Evolutionary conservation across 306 rosid species (phyloP).

Genomic region (Glycyrrhiza uralensis): DNA sequence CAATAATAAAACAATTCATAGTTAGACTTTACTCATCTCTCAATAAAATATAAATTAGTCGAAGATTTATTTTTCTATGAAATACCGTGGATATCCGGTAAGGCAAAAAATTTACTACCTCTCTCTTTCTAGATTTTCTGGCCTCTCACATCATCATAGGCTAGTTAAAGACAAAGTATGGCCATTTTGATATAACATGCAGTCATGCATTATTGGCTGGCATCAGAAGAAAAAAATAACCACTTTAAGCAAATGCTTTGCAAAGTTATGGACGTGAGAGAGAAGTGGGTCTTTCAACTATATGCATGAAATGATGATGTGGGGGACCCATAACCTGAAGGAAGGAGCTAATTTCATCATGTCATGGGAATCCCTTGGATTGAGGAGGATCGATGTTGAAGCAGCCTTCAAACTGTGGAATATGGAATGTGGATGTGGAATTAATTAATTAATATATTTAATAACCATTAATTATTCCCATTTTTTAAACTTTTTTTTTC

Average conservation of each 20-base stretch:
- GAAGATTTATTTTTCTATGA: too few relatives aligned
- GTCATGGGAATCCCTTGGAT: slow-evolving; percentile 77
- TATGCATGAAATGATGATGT: slow-evolving; percentile 79
- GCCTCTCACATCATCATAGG: too few relatives aligned
- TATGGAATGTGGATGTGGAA: slow-evolving; percentile 60
- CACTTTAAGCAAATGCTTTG: slow-evolving; percentile 65
- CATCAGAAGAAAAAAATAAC: slow-evolving; percentile 46
- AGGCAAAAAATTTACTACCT: too few relatives aligned
- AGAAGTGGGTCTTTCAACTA: slow-evolving; percentile 63
- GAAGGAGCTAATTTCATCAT: slow-evolving; percentile 55
- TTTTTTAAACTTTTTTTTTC: background rate
- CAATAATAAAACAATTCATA: too few relatives aligned
- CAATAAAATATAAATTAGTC: too few relatives aligned
- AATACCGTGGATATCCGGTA: too few relatives aligned
- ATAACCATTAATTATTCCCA: too few relatives aligned
- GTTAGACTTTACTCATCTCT: too few relatives aligned
- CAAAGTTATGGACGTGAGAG: slow-evolving; percentile 64
- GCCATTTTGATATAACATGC: too few relatives aligned
- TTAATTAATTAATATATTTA: too few relatives aligned
- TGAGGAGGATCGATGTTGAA: slow-evolving; percentile 46
- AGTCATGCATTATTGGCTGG: slow-evolving; percentile 65
- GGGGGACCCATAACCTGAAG: slow-evolving; percentile 55
- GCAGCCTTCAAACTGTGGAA: slow-evolving; percentile 59
- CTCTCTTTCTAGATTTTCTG: too few relatives aligned
- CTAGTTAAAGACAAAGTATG: too few relatives aligned